A percentile compares a stretch with the other conserved stretches of the same genome.
These are phyloP conservation scores for Tremella mesenterica DNA, from an alignment of 768 basidiomycete genomes.

Conservation along the genomic window DNA sequence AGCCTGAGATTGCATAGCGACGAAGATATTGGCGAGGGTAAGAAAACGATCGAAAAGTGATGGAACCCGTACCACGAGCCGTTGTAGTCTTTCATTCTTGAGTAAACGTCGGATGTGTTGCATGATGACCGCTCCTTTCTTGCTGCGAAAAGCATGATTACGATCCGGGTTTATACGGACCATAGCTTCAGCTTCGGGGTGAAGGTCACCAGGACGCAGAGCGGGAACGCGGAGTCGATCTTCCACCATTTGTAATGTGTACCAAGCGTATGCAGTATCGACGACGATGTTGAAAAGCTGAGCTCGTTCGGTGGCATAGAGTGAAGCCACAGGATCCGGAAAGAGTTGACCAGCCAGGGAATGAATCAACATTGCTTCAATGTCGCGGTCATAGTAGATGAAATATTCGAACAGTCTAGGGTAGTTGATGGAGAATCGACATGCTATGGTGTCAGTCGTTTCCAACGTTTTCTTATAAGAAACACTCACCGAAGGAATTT, in stretches of 20 bases:
- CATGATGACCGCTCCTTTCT: conserved; percentile 91
- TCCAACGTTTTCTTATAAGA: neutral
- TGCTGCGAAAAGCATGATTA: conserved; percentile 77
- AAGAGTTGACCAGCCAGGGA: conserved; percentile 73
- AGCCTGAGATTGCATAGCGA: conserved; percentile 84
- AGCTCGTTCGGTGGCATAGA: conserved; percentile 65
- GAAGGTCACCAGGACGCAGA: neutral
- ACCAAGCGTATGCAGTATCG: conserved; percentile 78
- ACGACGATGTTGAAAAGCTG: conserved; percentile 68
- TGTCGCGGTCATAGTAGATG: conserved; percentile 83
- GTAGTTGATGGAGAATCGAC: conserved; percentile 77
- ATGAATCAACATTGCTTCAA: conserved; percentile 89
- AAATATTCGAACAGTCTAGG: conserved; percentile 80
- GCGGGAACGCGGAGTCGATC: conserved; percentile 45
- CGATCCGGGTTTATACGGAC: conserved; percentile 1
- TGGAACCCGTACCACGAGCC: conserved; percentile 61
- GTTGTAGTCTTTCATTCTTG: conserved; percentile 57
- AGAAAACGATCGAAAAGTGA: conserved; percentile 64
- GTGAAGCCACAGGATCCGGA: conserved; percentile 76
- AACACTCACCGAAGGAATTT: conserved; percentile 60
- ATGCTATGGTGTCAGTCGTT: conserved; percentile 50
- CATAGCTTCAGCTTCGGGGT: neutral
- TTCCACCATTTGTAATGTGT: conserved; percentile 68
- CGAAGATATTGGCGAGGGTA: conserved; percentile 75
- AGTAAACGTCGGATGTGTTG: conserved; percentile 60